phyloP scores from a whole-genome alignment of 164 flowering plant species.

The Vitis rotundifolia region DNA sequence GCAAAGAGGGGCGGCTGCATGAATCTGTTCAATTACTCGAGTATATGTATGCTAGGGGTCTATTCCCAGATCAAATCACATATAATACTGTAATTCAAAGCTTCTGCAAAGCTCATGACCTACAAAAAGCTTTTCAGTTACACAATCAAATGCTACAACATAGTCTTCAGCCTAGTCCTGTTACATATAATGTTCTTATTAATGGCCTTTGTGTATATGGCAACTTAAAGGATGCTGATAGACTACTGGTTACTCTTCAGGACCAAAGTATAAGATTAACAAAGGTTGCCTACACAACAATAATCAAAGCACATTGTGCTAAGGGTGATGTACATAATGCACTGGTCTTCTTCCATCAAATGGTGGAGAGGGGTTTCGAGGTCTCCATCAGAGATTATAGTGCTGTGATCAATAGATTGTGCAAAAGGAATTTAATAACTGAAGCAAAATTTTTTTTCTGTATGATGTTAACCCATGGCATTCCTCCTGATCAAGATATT shows the following conservation, averaged over 20 bases:
- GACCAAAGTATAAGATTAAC: constrained; percentile 32
- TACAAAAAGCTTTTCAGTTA: constrained; percentile 42
- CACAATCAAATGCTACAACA: constrained; percentile 44
- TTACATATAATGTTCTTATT: constrained; percentile 68
- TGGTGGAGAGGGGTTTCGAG: constrained; percentile 58
- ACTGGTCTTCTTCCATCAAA: constrained; percentile 40
- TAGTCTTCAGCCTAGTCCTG: constrained; percentile 57
- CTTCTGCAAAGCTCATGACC: constrained; percentile 50
- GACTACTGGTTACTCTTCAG: constrained; percentile 36
- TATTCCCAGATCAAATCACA: constrained; percentile 59
- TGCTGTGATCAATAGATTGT: constrained; percentile 76
- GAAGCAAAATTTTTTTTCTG: constrained; percentile 51
- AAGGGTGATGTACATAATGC: constrained; percentile 61
- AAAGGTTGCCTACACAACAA: constrained; percentile 58
- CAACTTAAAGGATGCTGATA: constrained; percentile 48
- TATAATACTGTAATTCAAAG: constrained; percentile 70
- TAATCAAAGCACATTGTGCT: constrained; percentile 75
- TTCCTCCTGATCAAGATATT: constrained; percentile 53
- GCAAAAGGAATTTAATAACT: constrained; percentile 46
- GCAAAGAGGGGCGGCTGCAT: constrained; percentile 46
- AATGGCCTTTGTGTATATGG: constrained; percentile 63
- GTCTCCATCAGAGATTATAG: constrained; percentile 62
- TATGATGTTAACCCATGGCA: constrained; percentile 51
- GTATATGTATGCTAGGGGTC: constrained; percentile 47
- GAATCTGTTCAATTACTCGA: constrained; percentile 40